Evolutionary conservation across 1,139 yeast genomes (phyloP).

Genomic region (Blastobotrys proliferans): DNA sequence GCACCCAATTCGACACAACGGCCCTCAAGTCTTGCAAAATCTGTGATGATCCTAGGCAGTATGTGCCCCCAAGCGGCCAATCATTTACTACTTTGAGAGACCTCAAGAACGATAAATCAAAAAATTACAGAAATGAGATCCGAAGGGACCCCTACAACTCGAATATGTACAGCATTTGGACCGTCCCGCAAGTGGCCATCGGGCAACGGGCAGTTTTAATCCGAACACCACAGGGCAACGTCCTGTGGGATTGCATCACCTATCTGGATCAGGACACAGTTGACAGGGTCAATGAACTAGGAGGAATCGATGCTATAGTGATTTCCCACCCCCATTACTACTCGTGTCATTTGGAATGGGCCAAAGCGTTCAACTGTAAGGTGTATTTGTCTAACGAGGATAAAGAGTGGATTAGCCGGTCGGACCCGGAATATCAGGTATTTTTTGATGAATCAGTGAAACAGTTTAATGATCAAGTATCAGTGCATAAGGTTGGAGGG

Average conservation of each 20-base stretch:
- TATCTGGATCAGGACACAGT: constrained; percentile 22
- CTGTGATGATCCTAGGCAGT: constrained; percentile 27
- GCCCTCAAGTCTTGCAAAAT: constrained; percentile 14
- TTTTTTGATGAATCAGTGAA: constrained; percentile 6
- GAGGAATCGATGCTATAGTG: constrained; percentile 21
- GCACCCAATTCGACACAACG: constrained; percentile 12
- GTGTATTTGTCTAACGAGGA: constrained; percentile 20
- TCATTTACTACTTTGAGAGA: constrained; percentile 19
- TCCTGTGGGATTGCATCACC: constrained; percentile 24
- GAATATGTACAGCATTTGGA: constrained; percentile 18
- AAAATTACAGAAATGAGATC: constrained; percentile 19
- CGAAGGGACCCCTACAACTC: constrained; percentile 16
- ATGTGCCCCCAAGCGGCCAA: constrained; percentile 22
- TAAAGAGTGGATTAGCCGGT: constrained; percentile 18
- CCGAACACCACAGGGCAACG: constrained; percentile 18
- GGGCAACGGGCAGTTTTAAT: constrained; percentile 24
- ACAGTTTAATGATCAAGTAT: constrained; percentile 13
- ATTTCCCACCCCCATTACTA: constrained; percentile 24
- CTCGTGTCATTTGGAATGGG: constrained; percentile 21
- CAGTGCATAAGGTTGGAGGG: constrained; percentile 20
- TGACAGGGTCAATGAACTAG: constrained; percentile 16
- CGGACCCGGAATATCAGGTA: constrained; percentile 11
- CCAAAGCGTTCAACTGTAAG: constrained; percentile 19
- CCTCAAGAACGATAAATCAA: constrained; percentile 8
- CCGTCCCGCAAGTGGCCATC: constrained; percentile 22